phyloP scores from a whole-genome alignment of 208 protist genomes.

The Wallacemonas sp. region DNA sequence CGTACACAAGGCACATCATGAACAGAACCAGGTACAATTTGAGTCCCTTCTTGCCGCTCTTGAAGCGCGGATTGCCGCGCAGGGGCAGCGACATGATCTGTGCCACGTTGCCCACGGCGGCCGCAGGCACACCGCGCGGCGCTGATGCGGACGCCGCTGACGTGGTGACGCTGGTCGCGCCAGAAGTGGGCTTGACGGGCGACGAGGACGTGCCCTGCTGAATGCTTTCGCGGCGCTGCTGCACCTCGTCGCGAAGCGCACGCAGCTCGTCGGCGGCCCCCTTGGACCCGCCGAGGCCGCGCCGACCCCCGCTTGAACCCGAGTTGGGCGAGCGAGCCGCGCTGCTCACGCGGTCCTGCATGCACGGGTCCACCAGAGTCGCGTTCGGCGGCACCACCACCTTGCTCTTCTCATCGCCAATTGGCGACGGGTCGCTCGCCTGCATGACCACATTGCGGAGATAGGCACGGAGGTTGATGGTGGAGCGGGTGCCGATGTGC shows the following conservation, averaged over 20 bases:
- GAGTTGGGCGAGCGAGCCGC: conserved; percentile 12
- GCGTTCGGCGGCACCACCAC: conserved; percentile 36
- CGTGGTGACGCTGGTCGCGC: neutral
- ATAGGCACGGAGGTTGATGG: conserved; percentile 57
- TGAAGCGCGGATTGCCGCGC: neutral
- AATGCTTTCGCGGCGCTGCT: conserved; percentile 18
- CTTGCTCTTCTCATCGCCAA: conserved; percentile 18
- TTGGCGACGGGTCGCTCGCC: conserved; percentile 19
- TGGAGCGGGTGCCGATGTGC: conserved; percentile 29
- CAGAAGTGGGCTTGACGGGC: neutral
- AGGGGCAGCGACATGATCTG: conserved; percentile 1
- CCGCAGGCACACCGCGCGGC: neutral
- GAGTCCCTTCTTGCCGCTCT: conserved; percentile 27
- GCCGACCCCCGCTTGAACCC: conserved; percentile 7
- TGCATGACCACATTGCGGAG: conserved; percentile 47
- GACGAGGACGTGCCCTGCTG: neutral
- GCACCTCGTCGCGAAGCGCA: conserved; percentile 36
- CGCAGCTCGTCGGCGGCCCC: conserved; percentile 44
- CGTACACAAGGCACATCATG: conserved; percentile 44
- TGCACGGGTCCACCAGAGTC: conserved; percentile 18
- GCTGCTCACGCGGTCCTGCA: conserved; percentile 23
- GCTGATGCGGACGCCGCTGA: neutral
- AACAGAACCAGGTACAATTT: conserved; percentile 36
- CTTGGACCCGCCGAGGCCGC: neutral
- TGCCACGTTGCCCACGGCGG: neutral